phyloP scores from a whole-genome alignment of 768 basidiomycete species.

The Auriscalpium vulgare region DNA sequence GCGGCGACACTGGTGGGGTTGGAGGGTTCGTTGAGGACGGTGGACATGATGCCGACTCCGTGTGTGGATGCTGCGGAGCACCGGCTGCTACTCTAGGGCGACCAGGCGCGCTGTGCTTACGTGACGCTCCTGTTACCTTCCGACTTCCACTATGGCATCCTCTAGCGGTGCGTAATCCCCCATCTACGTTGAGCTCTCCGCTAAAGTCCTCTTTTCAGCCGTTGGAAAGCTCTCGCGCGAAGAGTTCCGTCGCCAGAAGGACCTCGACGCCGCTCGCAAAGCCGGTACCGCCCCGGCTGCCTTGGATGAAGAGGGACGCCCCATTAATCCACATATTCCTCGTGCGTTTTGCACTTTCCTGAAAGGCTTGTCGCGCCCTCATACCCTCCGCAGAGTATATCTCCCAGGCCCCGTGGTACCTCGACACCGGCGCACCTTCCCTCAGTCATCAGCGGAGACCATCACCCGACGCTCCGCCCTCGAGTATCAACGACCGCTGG shows the following conservation, averaged over 20 bases:
- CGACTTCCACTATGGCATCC: slow-evolving; percentile 12
- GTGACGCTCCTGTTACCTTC: too few species aligned
- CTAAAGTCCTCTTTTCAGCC: slow-evolving; percentile 14
- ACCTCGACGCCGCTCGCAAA: slow-evolving; percentile 96
- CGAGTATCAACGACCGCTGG: slow-evolving; percentile 77
- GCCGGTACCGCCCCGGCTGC: slow-evolving; percentile 97
- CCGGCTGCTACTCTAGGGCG: too few species aligned
- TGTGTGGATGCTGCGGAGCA: too few species aligned
- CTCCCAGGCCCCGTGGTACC: slow-evolving; percentile 97
- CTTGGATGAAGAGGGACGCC: slow-evolving; percentile 87
- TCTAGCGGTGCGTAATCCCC: slow-evolving; percentile 12
- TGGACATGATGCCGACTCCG: too few species aligned
- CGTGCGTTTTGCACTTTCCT: slow-evolving; percentile 43
- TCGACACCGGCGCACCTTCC: slow-evolving; percentile 89
- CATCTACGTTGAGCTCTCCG: background rate
- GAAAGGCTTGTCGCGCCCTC: background rate
- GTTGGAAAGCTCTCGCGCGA: slow-evolving; percentile 87
- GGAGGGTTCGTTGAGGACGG: too few species aligned
- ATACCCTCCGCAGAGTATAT: slow-evolving; percentile 68
- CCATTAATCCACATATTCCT: slow-evolving; percentile 99
- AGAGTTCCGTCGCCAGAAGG: slow-evolving; percentile 92
- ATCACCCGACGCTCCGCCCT: slow-evolving; percentile 41
- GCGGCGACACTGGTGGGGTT: too few species aligned
- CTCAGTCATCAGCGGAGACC: slow-evolving; percentile 89
- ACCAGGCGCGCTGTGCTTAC: too few species aligned